Percentiles rank a stretch among this genome's conserved stretches.
These are phyloP conservation scores for Cenococcum geophilum DNA, from an alignment of 495 filamentous ascomycete genomes.

Conservation along the genomic window DNA sequence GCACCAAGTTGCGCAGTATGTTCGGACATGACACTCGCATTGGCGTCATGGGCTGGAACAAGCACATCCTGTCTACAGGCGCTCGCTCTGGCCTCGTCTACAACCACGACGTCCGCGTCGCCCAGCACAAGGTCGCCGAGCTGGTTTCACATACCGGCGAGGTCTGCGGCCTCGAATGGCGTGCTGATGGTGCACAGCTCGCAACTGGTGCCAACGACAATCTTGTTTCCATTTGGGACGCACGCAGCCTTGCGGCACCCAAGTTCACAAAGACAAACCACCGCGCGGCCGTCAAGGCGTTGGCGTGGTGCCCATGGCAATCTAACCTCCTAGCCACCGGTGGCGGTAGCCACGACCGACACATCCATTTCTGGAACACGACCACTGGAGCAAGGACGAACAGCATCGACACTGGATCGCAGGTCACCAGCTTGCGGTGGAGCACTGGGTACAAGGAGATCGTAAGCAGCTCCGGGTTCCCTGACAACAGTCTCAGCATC, in stretches of 20 bases:
- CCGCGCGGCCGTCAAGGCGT: slow-evolving; percentile 94
- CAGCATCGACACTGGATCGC: slow-evolving; percentile 96
- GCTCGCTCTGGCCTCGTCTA: slow-evolving; percentile 91
- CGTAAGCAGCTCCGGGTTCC: slow-evolving; percentile 92
- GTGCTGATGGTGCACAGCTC: slow-evolving; percentile 89
- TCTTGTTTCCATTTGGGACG: slow-evolving; percentile 97
- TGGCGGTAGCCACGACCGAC: slow-evolving; percentile 89
- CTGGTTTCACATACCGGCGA: slow-evolving; percentile 94
- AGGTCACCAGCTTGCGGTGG: slow-evolving; percentile 94
- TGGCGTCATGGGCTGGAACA: slow-evolving; percentile 97
- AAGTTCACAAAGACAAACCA: slow-evolving; percentile 99
- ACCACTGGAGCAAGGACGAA: slow-evolving; percentile 96
- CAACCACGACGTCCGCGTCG: slow-evolving; percentile 98
- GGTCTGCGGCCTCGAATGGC: slow-evolving; percentile 97
- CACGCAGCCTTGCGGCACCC: slow-evolving; percentile 80
- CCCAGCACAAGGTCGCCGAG: slow-evolving; percentile 95
- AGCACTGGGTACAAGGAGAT: slow-evolving; percentile 96
- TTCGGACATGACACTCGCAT: slow-evolving; percentile 94
- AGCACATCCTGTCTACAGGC: slow-evolving; percentile 92
- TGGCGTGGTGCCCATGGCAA: slow-evolving; percentile 99
- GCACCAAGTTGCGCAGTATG: slow-evolving; percentile 94
- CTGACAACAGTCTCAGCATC: slow-evolving; percentile 97
- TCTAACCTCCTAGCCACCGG: slow-evolving; percentile 93
- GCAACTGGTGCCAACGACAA: slow-evolving; percentile 98
- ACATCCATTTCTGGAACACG: slow-evolving; percentile 99